Base-by-base conservation (phyloP, 352 stramenopile species). In the Globisporangium carolinianum region DNA sequence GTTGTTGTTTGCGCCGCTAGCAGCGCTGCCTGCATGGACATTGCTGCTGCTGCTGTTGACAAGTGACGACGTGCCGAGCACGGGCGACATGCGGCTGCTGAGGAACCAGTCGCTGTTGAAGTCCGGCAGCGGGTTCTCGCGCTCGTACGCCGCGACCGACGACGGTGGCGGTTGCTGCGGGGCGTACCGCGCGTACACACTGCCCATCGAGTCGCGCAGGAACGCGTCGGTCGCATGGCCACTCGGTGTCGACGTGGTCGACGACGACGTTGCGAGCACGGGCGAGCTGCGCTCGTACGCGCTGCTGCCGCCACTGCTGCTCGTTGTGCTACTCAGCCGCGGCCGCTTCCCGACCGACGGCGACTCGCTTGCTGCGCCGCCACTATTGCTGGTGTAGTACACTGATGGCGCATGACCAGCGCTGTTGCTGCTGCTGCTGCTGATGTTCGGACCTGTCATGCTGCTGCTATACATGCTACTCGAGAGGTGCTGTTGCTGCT, bases 91-190 rank as follows among this genome's bases (percentile, higher is more conserved):
- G 4, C 45, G 45, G 45, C 66, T 50, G 9, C 50, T 60, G 15
- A 69, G 43, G 52, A 72, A 72, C 70, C 70, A 84, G 63, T 74
- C 74, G 4, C 58, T 53, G 52, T 61, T 80, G n/a, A 79, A 76
- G 58, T 82, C 72, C 24, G 71, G 68, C n/a, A 83, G 36, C 15
- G 68, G 63, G 42, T 82, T 76, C 14, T 85, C 73, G 18, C 63
- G 51, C 24, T 85, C 72, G 53, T 76, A 79, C 41, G 52, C 51
- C 18, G 61, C 53, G 24, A 62, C 58, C 41, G 69, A 73, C 45
- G 45, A n/a, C 17, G 17, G 47, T 60, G 57, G 12, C 47, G 57
- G 11, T 65, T 47, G 53, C 60, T 61, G 48, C 18, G 55, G 51
- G 12, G 63, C 55, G 49, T 67, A 74, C 11, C 65, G 60, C 4